Evolutionary conservation across 768 basidiomycete genomes (phyloP).

Genomic region (Leucogyrophana mollusca): DNA sequence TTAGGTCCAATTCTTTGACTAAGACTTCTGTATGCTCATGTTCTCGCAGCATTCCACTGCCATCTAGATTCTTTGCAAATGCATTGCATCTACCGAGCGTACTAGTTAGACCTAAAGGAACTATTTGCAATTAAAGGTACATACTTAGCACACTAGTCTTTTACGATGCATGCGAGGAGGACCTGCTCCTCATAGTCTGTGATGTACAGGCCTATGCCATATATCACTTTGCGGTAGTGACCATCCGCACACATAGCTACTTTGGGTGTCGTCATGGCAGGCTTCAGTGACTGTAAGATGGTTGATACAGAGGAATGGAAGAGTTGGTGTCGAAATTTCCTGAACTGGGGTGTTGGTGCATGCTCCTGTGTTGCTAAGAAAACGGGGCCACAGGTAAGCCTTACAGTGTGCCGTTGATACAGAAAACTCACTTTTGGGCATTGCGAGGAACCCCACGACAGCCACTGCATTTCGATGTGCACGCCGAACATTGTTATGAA

Average conservation of each 20-base stretch:
- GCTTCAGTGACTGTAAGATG: no score
- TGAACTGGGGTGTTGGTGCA: no score
- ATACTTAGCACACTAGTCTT: slow-evolving; percentile 28
- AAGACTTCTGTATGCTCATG: slow-evolving; percentile 13
- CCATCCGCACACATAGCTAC: slow-evolving; percentile 31
- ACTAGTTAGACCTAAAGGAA: not conserved
- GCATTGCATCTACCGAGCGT: no score
- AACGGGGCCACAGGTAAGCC: no score
- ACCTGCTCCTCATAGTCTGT: slow-evolving; percentile 29
- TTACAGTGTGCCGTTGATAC: no score
- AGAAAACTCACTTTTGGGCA: slow-evolving; percentile 23
- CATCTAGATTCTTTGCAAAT: no score
- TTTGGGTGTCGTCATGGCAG: no score
- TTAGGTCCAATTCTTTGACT: slow-evolving; percentile 6
- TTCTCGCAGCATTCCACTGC: no score
- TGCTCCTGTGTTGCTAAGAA: no score
- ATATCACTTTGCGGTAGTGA: slow-evolving; percentile 21
- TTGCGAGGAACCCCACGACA: slow-evolving; percentile 26
- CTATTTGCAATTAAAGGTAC: slow-evolving; percentile 1
- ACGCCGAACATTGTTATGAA: slow-evolving; percentile 25
- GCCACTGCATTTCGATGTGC: slow-evolving; percentile 30
- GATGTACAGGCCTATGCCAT: slow-evolving; percentile 26
- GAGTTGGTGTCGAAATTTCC: no score
- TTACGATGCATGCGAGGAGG: slow-evolving; percentile 20
- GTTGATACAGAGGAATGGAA: no score